A percentile compares a stretch with the other conserved stretches of the same genome.
These are phyloP conservation scores for Oenanthe javanica DNA, from an alignment of 140 eudicot genomes.

Conservation along the genomic window DNA sequence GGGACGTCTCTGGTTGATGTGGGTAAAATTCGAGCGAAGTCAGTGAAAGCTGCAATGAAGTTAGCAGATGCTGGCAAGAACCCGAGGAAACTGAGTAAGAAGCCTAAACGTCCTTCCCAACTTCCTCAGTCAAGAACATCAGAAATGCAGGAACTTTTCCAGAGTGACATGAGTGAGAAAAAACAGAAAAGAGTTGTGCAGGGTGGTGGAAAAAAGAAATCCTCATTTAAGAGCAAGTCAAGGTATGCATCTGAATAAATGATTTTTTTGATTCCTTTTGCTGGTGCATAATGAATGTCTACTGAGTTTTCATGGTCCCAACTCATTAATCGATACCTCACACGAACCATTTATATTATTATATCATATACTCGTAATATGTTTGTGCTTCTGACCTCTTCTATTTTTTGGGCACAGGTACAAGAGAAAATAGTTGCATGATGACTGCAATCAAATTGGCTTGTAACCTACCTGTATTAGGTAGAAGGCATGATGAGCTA, in stretches of 20 bases:
- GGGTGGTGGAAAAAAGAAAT: slow-evolving; percentile 54
- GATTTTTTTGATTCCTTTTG: not conserved
- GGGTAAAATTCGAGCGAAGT: slow-evolving; percentile 87
- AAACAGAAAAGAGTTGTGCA: slow-evolving; percentile 44
- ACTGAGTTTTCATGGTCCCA: not conserved
- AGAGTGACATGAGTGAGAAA: slow-evolving; percentile 76
- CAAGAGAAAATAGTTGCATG: slow-evolving; percentile 3
- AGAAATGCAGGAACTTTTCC: slow-evolving; percentile 87
- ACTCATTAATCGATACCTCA: not conserved
- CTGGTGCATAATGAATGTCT: not conserved
- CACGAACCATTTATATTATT: not conserved
- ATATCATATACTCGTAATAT: not conserved
- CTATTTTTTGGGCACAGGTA: not conserved
- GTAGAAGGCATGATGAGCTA: not conserved
- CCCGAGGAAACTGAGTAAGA: slow-evolving; percentile 27
- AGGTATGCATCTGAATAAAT: slow-evolving; percentile 34
- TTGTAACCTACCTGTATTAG: not conserved
- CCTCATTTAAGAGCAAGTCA: slow-evolving; percentile 96
- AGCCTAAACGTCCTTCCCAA: slow-evolving; percentile 37
- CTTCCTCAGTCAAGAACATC: slow-evolving; percentile 60
- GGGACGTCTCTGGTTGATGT: slow-evolving; percentile 82
- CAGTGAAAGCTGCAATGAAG: slow-evolving; percentile 69
- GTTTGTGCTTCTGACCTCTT: not conserved
- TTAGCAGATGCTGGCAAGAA: slow-evolving; percentile 70
- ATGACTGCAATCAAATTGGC: not conserved